These are phyloP conservation scores for Beauveria australis DNA, from an alignment of 2,329 filamentous ascomycete species.

Conservation along the genomic window DNA sequence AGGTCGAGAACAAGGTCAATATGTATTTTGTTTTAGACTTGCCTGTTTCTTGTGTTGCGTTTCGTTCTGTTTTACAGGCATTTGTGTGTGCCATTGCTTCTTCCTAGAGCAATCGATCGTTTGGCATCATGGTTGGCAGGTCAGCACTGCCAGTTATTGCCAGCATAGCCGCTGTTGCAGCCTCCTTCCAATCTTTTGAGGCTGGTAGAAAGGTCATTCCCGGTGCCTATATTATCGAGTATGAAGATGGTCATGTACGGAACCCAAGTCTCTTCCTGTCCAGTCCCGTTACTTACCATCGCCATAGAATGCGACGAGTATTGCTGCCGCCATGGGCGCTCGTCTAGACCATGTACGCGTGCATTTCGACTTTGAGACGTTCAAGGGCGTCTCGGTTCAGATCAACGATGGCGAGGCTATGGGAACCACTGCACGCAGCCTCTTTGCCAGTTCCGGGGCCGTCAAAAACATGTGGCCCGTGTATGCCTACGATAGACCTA, in stretches of 20 bases:
- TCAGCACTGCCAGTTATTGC: neutral
- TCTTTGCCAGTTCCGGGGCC: neutral
- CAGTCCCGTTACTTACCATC: neutral
- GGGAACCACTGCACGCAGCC: neutral
- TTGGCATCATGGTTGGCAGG: neutral
- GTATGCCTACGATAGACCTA: slow-evolving; percentile 1
- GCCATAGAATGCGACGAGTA: neutral
- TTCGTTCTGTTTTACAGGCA: neutral
- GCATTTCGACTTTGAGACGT: neutral
- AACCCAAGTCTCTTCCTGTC: neutral
- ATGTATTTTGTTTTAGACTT: no score
- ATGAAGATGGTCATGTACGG: neutral
- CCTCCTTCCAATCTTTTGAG: neutral
- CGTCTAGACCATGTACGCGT: neutral
- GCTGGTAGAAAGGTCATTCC: neutral
- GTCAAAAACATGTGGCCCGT: slow-evolving; percentile 6
- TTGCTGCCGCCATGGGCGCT: neutral
- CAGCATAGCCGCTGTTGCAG: neutral
- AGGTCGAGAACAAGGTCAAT: no score
- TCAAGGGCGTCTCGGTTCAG: slow-evolving; percentile 3
- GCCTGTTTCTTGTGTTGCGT: no score
- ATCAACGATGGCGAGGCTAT: neutral
- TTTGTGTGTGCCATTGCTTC: neutral
- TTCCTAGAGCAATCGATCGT: neutral
- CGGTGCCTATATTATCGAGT: neutral